phyloP scores from a whole-genome alignment of 768 basidiomycete genomes.

The Hypholoma sublateritium region DNA sequence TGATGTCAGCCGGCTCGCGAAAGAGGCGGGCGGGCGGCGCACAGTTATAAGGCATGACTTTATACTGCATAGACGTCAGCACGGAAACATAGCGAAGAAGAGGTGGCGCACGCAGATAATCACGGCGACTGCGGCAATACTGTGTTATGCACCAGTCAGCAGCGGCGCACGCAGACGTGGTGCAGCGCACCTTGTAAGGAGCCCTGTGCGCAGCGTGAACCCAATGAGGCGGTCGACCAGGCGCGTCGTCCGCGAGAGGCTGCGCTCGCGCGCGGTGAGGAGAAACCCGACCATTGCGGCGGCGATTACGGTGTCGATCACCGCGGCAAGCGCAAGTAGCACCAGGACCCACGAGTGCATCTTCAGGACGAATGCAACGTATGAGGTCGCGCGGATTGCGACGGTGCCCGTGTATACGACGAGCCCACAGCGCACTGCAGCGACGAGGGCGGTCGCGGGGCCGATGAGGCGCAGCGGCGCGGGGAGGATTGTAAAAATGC shows the following conservation, averaged over 20 bases:
- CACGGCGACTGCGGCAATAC: not conserved
- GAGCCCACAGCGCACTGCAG: not conserved
- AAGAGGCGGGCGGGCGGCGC: not conserved
- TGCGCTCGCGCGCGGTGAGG: not conserved
- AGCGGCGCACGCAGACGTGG: not conserved
- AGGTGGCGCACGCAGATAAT: not conserved
- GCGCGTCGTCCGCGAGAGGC: not conserved
- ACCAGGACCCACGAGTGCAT: not conserved
- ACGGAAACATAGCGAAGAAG: not conserved
- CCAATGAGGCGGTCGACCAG: not conserved
- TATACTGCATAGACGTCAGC: not conserved
- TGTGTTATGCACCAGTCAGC: not conserved
- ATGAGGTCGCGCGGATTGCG: not conserved
- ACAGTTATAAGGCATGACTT: not conserved
- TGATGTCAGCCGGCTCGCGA: not conserved
- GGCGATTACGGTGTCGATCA: slow-evolving; percentile 11
- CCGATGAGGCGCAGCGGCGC: slow-evolving; percentile 7
- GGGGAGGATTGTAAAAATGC: slow-evolving; percentile 8
- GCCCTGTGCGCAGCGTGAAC: not conserved
- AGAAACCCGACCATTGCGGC: slow-evolving; percentile 9
- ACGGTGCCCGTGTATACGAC: slow-evolving; percentile 4
- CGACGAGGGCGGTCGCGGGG: not conserved
- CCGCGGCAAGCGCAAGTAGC: slow-evolving; percentile 5
- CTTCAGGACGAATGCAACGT: not conserved
- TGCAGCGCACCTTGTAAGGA: not conserved